Conservation (phyloP, 768 basidiomycete species). For the Macrolepiota dolichaula region DNA sequence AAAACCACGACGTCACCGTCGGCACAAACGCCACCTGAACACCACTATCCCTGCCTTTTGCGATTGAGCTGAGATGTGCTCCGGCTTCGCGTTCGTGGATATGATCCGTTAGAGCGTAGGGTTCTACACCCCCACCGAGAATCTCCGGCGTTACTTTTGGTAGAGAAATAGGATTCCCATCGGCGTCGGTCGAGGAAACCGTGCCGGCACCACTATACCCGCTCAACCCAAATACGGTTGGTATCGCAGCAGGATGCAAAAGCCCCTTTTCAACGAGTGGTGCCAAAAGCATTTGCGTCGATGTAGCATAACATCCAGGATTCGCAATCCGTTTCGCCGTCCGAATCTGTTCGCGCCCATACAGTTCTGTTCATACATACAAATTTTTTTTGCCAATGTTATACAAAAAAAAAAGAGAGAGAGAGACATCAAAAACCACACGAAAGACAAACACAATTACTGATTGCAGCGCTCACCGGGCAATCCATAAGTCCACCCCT, state of each 20-base stretch:
- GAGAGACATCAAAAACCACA: constrained; percentile 22
- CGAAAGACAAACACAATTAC: background rate
- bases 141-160: constrained; percentile 82
- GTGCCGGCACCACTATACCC: constrained; percentile 98
- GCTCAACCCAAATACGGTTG: constrained; percentile 89
- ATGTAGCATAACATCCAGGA: constrained; percentile 97
- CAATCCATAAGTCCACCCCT: constrained; percentile 95
- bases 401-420: constrained; percentile 21
- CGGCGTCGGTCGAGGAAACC: constrained; percentile 59
- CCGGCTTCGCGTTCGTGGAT: constrained; percentile 98
- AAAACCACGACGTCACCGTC: constrained; percentile 90
- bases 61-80: constrained; percentile 58
- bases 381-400: background rate
- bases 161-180: constrained; percentile 68
- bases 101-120: constrained; percentile 93
- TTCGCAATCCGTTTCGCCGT: constrained; percentile 87
- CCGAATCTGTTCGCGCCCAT: constrained; percentile 68
- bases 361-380: constrained; percentile 61
- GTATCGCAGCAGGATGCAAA: constrained; percentile 56
- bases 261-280: constrained; percentile 65
- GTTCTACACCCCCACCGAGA: constrained; percentile 71
- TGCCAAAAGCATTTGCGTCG: constrained; percentile 86
- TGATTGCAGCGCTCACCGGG: constrained; percentile 71
- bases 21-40: constrained; percentile 84
- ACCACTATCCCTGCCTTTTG: constrained; percentile 7